Evolutionary conservation across 169 alveolate species (phyloP).

Genomic region (Blepharisma undulans): DNA sequence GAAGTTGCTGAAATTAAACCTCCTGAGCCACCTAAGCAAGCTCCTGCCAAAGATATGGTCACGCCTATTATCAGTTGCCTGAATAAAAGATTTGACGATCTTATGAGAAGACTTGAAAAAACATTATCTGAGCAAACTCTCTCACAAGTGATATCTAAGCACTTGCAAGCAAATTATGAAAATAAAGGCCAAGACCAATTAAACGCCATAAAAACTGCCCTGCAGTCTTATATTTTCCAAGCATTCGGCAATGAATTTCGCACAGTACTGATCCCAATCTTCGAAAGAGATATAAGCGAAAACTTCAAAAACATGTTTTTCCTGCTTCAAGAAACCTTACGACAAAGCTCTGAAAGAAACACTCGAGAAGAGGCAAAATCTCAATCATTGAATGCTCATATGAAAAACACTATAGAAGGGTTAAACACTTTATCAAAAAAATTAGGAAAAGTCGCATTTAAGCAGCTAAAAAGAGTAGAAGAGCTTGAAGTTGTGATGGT

Average conservation of each 20-base stretch:
- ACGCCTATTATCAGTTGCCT: not conserved
- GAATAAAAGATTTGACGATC: not conserved
- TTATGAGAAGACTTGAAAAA: not conserved
- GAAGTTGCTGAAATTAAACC: not conserved
- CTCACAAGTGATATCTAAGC: not conserved
- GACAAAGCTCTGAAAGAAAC: constrained; percentile 15
- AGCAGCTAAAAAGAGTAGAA: not conserved
- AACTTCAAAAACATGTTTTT: not conserved
- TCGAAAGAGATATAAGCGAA: not conserved
- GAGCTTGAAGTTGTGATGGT: not conserved
- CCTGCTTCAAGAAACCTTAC: not conserved
- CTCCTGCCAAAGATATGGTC: not conserved
- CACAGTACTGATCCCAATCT: not conserved
- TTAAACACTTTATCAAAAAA: not conserved
- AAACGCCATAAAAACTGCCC: not conserved
- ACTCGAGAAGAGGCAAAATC: not conserved
- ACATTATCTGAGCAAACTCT: not conserved
- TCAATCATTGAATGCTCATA: not conserved
- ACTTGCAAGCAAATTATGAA: not conserved
- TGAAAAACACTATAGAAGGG: not conserved
- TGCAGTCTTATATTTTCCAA: not conserved
- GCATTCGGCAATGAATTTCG: not conserved
- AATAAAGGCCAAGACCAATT: not conserved
- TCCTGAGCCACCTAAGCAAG: not conserved
- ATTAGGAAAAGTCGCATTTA: not conserved